phyloP scores from a whole-genome alignment of 2,329 filamentous ascomycete genomes.

The Aspergillus sergii region DNA sequence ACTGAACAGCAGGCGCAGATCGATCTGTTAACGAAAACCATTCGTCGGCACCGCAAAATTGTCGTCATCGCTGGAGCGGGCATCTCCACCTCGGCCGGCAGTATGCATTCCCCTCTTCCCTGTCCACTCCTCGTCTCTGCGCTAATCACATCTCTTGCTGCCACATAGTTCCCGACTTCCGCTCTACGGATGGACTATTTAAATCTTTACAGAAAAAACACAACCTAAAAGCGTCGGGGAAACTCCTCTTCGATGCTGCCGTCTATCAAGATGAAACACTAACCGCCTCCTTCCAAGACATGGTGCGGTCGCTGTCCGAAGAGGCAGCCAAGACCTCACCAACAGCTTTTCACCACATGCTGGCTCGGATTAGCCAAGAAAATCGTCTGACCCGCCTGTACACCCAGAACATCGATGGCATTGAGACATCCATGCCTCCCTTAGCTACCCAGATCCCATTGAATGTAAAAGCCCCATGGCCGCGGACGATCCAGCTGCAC shows the following conservation, averaged over 20 bases:
- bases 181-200: constrained; percentile 88
- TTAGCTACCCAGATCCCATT: constrained; percentile 80
- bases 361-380: constrained; percentile 86
- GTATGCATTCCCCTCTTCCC: constrained; percentile 54
- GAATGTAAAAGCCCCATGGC: constrained; percentile 85
- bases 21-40: constrained; percentile 69
- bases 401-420: constrained; percentile 94
- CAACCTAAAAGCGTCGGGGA: constrained; percentile 89
- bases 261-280: constrained; percentile 92
- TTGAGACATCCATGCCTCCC: constrained; percentile 82
- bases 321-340: constrained; percentile 77
- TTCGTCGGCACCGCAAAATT: constrained; percentile 92
- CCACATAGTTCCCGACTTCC: constrained; percentile 82
- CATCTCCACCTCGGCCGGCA: constrained; percentile 94
- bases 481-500: constrained; percentile 88
- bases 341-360: constrained; percentile 88
- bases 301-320: constrained; percentile 86
- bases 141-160: constrained; percentile 10
- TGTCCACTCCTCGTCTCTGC: not conserved
- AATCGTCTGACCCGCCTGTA: constrained; percentile 87
- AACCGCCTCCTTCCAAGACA: constrained; percentile 89
- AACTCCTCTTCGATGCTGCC: constrained; percentile 94
- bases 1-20: constrained; percentile 63
- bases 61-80: constrained; percentile 95
- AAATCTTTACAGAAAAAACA: constrained; percentile 81